Percentiles rank a stretch among this genome's conserved stretches.
Conservation (phyloP, 2,329 filamentous ascomycete genomes). For the Paradendryphiella salina region DNA sequence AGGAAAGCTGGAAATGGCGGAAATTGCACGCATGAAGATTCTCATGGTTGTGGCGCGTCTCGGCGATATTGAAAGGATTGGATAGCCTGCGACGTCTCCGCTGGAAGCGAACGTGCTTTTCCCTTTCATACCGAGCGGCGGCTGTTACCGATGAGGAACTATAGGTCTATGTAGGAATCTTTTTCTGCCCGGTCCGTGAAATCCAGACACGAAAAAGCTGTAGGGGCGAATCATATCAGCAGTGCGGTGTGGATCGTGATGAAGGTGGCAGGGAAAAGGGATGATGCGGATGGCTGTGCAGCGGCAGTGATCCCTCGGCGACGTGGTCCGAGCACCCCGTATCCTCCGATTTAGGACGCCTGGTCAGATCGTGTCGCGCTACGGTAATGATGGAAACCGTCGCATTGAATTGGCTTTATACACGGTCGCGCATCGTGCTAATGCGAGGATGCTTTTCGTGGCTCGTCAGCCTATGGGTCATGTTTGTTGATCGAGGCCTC, state of each 20-base stretch:
- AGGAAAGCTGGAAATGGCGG: constrained; percentile 16
- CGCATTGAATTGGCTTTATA: constrained; percentile 12
- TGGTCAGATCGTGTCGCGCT: constrained; percentile 18
- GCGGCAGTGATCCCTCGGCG: constrained; percentile 15
- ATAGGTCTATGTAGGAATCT: constrained; percentile 10
- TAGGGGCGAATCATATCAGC: constrained; percentile 19
- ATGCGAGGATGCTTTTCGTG: constrained; percentile 3
- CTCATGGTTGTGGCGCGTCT: constrained; percentile 16
- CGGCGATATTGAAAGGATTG: constrained; percentile 13
- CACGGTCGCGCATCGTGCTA: constrained; percentile 3
- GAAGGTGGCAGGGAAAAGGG: constrained; percentile 18
- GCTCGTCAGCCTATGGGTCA: constrained; percentile 4
- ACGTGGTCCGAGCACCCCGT: constrained; percentile 9
- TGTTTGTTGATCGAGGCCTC: constrained; percentile 8
- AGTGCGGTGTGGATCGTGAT: constrained; percentile 13
- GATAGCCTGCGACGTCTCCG: constrained; percentile 3
- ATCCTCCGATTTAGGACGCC: constrained; percentile 5
- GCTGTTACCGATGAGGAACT: constrained; percentile 1
- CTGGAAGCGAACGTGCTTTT: background rate
- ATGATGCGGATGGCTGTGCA: constrained; percentile 7
- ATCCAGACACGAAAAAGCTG: constrained; percentile 10
- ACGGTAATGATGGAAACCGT: constrained; percentile 16
- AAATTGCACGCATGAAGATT: constrained; percentile 16
- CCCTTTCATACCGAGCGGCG: background rate
- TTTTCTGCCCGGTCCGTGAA: constrained; percentile 8